These are phyloP conservation scores for Coccinonectria pachysandricola DNA, from an alignment of 2,329 filamentous ascomycete species.

Conservation along the genomic window DNA sequence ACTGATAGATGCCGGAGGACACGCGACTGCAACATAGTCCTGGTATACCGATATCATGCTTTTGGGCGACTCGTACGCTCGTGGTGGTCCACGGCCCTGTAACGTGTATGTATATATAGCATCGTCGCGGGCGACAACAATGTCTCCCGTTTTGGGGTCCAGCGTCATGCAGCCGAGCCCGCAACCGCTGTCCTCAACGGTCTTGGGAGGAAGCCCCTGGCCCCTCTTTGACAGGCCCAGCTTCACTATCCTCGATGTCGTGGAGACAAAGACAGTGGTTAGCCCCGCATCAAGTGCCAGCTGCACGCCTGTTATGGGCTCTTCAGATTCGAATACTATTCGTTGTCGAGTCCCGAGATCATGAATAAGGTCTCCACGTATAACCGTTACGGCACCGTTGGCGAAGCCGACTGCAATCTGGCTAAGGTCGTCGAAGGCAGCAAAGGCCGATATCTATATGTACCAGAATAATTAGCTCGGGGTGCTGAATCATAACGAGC, in stretches of 20 bases:
- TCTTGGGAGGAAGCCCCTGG: slow-evolving; percentile 79
- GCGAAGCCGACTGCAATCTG: slow-evolving; percentile 94
- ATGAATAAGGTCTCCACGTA: slow-evolving; percentile 88
- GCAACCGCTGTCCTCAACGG: slow-evolving; percentile 82
- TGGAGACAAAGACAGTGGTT: slow-evolving; percentile 84
- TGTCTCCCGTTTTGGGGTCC: slow-evolving; percentile 67
- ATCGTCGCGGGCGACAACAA: slow-evolving; percentile 89
- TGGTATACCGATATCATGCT: slow-evolving; percentile 68
- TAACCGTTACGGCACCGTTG: slow-evolving; percentile 87
- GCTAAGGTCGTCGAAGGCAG: slow-evolving; percentile 75
- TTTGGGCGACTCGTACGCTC: slow-evolving; percentile 86
- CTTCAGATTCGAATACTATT: slow-evolving; percentile 92
- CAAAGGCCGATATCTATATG: slow-evolving; percentile 82
- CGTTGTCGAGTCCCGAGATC: slow-evolving; percentile 90
- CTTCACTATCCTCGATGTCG: slow-evolving; percentile 77
- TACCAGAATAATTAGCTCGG: no score
- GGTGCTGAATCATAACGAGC: accelerated
- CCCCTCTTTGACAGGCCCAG: slow-evolving; percentile 79
- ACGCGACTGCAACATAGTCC: slow-evolving; percentile 80
- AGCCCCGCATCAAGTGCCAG: slow-evolving; percentile 50
- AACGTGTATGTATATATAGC: slow-evolving; percentile 88
- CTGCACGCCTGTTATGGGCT: slow-evolving; percentile 87
- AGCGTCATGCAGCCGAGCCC: slow-evolving; percentile 92
- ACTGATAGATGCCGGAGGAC: slow-evolving; percentile 54
- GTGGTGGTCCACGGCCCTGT: slow-evolving; percentile 76